Evolutionary conservation across 441 rosid genomes (phyloP).

Genomic region (Capsella rubella): DNA sequence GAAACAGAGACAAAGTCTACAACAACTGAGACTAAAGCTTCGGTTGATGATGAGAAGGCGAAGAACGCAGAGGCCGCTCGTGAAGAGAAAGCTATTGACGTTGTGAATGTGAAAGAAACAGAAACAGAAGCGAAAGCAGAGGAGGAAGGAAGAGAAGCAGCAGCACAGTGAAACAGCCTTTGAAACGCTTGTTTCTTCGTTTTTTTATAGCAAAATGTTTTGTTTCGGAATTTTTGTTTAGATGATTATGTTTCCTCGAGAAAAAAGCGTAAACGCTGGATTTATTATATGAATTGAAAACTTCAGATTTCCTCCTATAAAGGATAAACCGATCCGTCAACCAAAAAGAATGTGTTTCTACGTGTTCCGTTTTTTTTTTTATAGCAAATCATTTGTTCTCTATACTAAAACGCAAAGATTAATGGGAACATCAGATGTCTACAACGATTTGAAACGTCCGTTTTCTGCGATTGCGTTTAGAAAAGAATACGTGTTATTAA

Average conservation of each 20-base stretch:
- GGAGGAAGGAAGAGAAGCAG: constrained; percentile 19
- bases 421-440: neutral
- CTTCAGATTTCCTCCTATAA: neutral
- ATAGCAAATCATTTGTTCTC: neutral
- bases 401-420: neutral
- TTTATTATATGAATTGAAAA: neutral
- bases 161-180: constrained; percentile 9
- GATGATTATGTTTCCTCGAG: neutral
- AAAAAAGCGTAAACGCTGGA: neutral
- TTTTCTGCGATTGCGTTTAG: neutral
- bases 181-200: constrained; percentile 4
- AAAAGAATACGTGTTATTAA: neutral
- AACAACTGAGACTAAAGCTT: neutral
- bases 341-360: neutral
- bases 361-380: neutral
- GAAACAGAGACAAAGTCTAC: neutral
- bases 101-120: constrained; percentile 18
- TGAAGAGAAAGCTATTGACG: constrained; percentile 15
- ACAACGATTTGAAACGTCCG: neutral
- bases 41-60: constrained; percentile 12
- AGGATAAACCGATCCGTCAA: neutral
- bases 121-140: constrained; percentile 25
- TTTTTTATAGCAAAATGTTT: constrained; percentile 9
- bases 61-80: constrained; percentile 2
- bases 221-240: neutral